phyloP scores from a whole-genome alignment of 2,329 filamentous ascomycete genomes.

The Orbilia brochopaga region DNA sequence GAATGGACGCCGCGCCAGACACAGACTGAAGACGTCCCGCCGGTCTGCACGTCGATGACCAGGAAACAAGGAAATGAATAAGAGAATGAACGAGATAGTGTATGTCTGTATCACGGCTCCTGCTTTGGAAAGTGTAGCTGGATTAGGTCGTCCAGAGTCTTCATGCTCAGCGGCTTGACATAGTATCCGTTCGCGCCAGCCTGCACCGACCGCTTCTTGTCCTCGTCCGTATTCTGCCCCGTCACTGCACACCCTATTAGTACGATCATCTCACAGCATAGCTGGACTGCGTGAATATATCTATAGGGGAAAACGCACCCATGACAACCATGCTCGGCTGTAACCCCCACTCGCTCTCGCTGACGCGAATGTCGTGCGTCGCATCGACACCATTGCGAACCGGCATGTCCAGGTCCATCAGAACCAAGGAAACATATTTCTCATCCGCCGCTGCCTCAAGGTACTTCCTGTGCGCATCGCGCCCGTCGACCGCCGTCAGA shows the following conservation, averaged over 20 bases:
- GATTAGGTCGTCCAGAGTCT: slow-evolving; percentile 42
- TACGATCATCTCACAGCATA: not conserved
- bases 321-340: slow-evolving; percentile 43
- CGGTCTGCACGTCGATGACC: too few species aligned
- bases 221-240: slow-evolving; percentile 40
- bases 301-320: slow-evolving; percentile 21
- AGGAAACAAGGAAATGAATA: slow-evolving; percentile 1
- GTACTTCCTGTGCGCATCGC: slow-evolving; percentile 60
- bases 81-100: not conserved
- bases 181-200: slow-evolving; percentile 47
- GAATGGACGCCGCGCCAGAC: too few species aligned
- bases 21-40: too few species aligned
- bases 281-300: not conserved
- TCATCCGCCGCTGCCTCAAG: slow-evolving; percentile 50
- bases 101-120: not conserved
- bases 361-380: slow-evolving; percentile 57
- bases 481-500: slow-evolving; percentile 60
- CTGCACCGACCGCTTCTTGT: slow-evolving; percentile 32
- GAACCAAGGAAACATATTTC: slow-evolving; percentile 58
- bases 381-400: slow-evolving; percentile 60
- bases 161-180: slow-evolving; percentile 48
- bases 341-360: slow-evolving; percentile 56
- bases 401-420: slow-evolving; percentile 61
- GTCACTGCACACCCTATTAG: slow-evolving; percentile 16
- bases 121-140: slow-evolving; percentile 34